Base-by-base conservation (phyloP, 1,139 yeast species). In the Geotrichum histeridarum region DNA sequence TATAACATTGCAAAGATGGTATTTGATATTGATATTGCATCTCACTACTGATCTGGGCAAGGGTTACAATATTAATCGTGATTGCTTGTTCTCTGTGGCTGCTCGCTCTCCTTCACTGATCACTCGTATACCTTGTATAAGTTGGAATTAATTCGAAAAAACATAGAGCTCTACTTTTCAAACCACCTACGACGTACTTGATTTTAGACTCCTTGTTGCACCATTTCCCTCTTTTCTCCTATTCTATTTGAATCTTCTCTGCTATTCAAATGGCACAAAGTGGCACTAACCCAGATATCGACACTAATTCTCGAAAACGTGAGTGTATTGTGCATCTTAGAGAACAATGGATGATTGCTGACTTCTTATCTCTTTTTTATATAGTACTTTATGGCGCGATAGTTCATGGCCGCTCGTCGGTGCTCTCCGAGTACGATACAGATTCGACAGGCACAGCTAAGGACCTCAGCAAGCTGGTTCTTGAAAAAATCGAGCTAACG, bases 381-480 rank as follows among this genome's bases (percentile, higher is more conserved):
- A 32, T 36, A 67, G 71, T 66, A 32, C 58, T 68, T 49, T 68
- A 67, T 55, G 61, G 64, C 22, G 68, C 67, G 14, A 61, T 69
- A 14, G 68, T 67, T 2, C 68, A 65, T 44, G 71, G 70, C 4
- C 55, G 58, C 18, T 8, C 30, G 15, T 50, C 54, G 14, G 41
- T 51, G 17, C 52, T 54, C 9, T 33, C 61, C 4, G 66, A 64
- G 41, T 61, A 56, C 48, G 63, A 58, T 41, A 59, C 53, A 0
- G 62, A 56, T n/a, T 55, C 60, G 7, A 42, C 51, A 4, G 60
- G 61, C 8, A 48, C 54, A 14, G 64, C 64, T 8, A 54, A 59
- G 30, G 59, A 61, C 12, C 55, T 65, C 51, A 67, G 68, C 7
- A 56, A 60, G 33, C 57, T 67, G n/a, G 63, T 68, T 7, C 51